Base-by-base conservation (phyloP, 2,329 filamentous ascomycete species). In the Penicillium hesseltinei region DNA sequence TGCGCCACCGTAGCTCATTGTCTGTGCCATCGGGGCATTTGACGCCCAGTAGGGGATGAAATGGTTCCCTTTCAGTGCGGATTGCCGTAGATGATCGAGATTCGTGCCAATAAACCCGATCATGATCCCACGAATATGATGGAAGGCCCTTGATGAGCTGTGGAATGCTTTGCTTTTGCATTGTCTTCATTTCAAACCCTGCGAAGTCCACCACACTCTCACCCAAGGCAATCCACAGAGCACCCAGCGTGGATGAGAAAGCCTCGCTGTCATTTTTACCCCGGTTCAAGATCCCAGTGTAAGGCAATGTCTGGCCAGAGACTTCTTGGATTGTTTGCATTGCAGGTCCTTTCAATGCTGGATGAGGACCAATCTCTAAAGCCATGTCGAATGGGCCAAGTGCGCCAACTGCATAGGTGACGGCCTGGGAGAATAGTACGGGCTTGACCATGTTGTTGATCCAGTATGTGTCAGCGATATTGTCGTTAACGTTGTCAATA, bases 341-440 rank as follows among this genome's bases (percentile, higher is more conserved):
- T 3, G 66, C 63, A 11, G 72, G 71, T 1, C 70, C 68, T 27
- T 69, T 62, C 9, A 76, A 56, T 0, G 73, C 70, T 6, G 69
- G 60, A 49, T 76, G 73, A 11, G 74, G 71, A 0, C 74, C 74
- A 56, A 76, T 54, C 31, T 76, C 73, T 9, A 76, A 39, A 0
- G 54, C 61, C 44, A 68, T 58, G 29, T 66, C 59, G n/a, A 64
- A 64, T 2, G 62, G 54, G 4, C 58, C 62, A 2, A 47, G 38
- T 4, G 52, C 55, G n/a, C 49, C 51, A 45, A 62, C 36, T 4
- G 62, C 64, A n/a, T 46, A 51, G 11, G 56, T 50, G 7, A 68
- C 35, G 2, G 64, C 66, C 11, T 65, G 55, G 3, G 62, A 59
- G 36, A 71, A 72, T 15, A 66, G 53, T 11, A 70, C 67, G 1